A percentile compares a stretch with the other conserved stretches of the same genome.
Conservation (phyloP, 169 alveolate species). For the Cryptosporidium parvum region DNA sequence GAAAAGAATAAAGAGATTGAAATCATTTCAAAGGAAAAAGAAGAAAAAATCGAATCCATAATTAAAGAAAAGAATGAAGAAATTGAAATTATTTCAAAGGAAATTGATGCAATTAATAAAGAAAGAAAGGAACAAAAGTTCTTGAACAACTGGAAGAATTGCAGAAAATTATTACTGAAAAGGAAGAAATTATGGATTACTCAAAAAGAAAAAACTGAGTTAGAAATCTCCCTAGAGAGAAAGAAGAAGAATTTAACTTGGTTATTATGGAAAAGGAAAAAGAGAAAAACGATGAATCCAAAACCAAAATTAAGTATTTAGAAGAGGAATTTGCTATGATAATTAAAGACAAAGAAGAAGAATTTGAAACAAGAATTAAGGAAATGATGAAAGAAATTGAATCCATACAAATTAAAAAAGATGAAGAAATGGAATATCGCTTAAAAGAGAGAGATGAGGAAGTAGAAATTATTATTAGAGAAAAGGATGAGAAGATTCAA, state of each 20-base stretch:
- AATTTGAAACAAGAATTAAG: slow-evolving; percentile 2
- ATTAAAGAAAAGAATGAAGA: slow-evolving; percentile 4
- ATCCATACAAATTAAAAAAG: background rate
- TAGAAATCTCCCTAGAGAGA: slow-evolving; percentile 3
- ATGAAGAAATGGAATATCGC: slow-evolving; percentile 11
- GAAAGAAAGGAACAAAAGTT: slow-evolving; percentile 1
- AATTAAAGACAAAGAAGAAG: slow-evolving; percentile 11
- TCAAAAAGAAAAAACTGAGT: background rate
- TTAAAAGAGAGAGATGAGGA: background rate
- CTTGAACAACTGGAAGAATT: background rate
- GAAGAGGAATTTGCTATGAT: background rate
- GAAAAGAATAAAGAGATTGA: slow-evolving; percentile 18
- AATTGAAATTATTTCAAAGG: background rate
- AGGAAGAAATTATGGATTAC: background rate
- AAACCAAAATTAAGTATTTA: background rate
- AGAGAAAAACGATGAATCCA: background rate
- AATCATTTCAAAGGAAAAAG: background rate
- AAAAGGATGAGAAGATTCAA: slow-evolving; percentile 7
- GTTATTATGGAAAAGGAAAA: background rate
- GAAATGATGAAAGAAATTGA: slow-evolving; percentile 19
- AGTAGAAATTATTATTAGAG: background rate
- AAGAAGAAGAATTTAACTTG: background rate
- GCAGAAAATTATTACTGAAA: slow-evolving; percentile 2
- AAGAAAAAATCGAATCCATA: background rate
- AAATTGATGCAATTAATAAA: background rate